Conservation (phyloP, 2,329 filamentous ascomycete genomes). For the Calonectria honghensis region DNA sequence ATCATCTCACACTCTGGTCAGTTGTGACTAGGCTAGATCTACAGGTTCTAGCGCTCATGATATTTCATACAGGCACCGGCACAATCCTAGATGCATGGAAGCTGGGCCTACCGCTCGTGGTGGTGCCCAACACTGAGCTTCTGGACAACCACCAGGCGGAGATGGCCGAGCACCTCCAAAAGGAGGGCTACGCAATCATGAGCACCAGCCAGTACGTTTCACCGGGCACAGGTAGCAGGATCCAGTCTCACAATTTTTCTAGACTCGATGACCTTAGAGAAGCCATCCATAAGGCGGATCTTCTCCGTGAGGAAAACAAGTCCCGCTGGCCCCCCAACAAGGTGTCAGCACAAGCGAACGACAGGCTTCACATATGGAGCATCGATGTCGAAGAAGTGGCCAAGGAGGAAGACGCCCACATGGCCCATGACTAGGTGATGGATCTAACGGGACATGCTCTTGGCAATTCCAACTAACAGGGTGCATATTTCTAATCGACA, state of each 20-base stretch:
- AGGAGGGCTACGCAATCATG: constrained; percentile 85
- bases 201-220: constrained; percentile 78
- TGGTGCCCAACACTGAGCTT: constrained; percentile 89
- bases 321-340: constrained; percentile 59
- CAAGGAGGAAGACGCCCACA: constrained; percentile 61
- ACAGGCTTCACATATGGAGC: constrained; percentile 60
- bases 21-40: constrained; percentile 45
- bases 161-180: constrained; percentile 84
- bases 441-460: constrained; percentile 35
- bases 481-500: not conserved
- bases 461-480: constrained; percentile 3
- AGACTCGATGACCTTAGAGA: constrained; percentile 59
- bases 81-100: constrained; percentile 90
- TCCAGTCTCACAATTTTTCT: constrained; percentile 4
- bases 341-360: constrained; percentile 43
- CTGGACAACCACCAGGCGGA: constrained; percentile 95
- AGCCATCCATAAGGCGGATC: constrained; percentile 61
- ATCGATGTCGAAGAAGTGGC: constrained; percentile 58
- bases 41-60: constrained; percentile 37
- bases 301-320: constrained; percentile 61
- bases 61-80: constrained; percentile 80
- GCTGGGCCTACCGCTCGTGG: constrained; percentile 84
- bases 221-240: not conserved
- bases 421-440: constrained; percentile 63
- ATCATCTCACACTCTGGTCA: constrained; percentile 93